Conservation (phyloP, 305 asterid genomes). For the Fraxinus latifolia region DNA sequence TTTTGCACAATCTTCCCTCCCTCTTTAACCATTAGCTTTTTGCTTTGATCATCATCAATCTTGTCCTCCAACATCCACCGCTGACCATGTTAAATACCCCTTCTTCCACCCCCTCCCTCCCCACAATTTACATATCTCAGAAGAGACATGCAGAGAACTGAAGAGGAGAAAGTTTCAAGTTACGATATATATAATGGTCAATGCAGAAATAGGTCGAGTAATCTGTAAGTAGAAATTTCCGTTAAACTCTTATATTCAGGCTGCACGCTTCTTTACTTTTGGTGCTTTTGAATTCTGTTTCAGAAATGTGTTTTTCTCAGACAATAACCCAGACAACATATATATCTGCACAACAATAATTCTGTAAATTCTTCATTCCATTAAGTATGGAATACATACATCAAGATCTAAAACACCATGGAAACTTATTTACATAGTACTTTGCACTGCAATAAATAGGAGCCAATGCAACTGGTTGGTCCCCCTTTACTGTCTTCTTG, state of each 20-base stretch:
- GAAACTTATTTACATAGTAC: slow-evolving; percentile 49
- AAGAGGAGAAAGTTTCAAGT: slow-evolving; percentile 19
- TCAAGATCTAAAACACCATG: slow-evolving; percentile 41
- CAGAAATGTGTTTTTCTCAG: slow-evolving; percentile 12
- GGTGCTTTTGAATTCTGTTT: slow-evolving; percentile 17
- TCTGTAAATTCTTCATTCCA: slow-evolving; percentile 56
- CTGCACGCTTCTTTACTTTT: slow-evolving; percentile 7
- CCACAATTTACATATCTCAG: slow-evolving; percentile 23
- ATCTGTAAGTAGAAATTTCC: slow-evolving; percentile 15
- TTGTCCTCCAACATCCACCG: slow-evolving; percentile 54
- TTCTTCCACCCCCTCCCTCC: slow-evolving; percentile 29
- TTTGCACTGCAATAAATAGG: slow-evolving; percentile 63
- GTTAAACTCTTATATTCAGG: not conserved
- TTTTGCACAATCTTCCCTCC: slow-evolving; percentile 76
- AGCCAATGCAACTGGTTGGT: slow-evolving; percentile 36
- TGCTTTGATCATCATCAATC: slow-evolving; percentile 58
- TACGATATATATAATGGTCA: slow-evolving; percentile 10
- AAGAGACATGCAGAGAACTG: slow-evolving; percentile 21
- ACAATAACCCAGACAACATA: slow-evolving; percentile 25
- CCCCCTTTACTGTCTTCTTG: slow-evolving; percentile 40
- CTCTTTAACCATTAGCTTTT: slow-evolving; percentile 44
- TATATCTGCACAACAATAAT: slow-evolving; percentile 43
- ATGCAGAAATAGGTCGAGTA: not conserved
- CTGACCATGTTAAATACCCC: slow-evolving; percentile 54
- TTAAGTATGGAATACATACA: slow-evolving; percentile 54